These are phyloP conservation scores for Trypanosoma lewisi DNA, from an alignment of 208 protist species.

Conservation along the genomic window DNA sequence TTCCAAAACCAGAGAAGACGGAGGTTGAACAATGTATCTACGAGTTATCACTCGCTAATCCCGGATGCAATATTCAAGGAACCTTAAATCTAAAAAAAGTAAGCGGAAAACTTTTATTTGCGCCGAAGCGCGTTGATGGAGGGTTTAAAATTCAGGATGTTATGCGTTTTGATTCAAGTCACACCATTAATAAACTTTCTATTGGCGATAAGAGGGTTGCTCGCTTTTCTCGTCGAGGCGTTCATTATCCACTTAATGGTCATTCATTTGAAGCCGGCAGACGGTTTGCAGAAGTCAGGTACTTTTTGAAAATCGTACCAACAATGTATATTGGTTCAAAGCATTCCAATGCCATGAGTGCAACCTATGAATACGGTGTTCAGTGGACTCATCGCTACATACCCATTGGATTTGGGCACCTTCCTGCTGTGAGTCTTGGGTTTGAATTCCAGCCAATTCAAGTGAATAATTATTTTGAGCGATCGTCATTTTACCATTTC, in stretches of 20 bases:
- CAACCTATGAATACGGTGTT: conserved; percentile 75
- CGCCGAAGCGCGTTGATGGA: conserved; percentile 33
- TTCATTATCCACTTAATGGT: conserved; percentile 43
- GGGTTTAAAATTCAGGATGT: conserved; percentile 42
- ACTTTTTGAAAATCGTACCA: conserved; percentile 65
- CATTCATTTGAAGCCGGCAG: conserved; percentile 19
- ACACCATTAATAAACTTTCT: conserved; percentile 64
- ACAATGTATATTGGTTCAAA: conserved; percentile 45
- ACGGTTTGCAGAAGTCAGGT: conserved; percentile 43
- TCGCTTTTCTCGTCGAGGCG: conserved; percentile 56
- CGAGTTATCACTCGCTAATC: conserved; percentile 41
- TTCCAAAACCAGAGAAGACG: conserved; percentile 26
- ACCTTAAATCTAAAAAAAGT: conserved; percentile 79
- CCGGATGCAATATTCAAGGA: conserved; percentile 78
- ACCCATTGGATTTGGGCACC: conserved; percentile 23
- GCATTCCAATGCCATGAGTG: conserved; percentile 11
- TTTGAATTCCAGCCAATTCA: conserved; percentile 74
- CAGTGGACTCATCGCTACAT: conserved; percentile 39
- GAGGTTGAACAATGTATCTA: conserved; percentile 65
- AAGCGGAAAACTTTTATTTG: conserved; percentile 70
- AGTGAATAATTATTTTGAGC: conserved; percentile 71
- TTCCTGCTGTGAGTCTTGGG: conserved; percentile 50
- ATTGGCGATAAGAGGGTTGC: conserved; percentile 59
- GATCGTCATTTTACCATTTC: conserved; percentile 65
- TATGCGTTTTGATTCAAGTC: conserved; percentile 54